Conservation (phyloP, 192 early-diverging fungal species). For the Linnemannia exigua region DNA sequence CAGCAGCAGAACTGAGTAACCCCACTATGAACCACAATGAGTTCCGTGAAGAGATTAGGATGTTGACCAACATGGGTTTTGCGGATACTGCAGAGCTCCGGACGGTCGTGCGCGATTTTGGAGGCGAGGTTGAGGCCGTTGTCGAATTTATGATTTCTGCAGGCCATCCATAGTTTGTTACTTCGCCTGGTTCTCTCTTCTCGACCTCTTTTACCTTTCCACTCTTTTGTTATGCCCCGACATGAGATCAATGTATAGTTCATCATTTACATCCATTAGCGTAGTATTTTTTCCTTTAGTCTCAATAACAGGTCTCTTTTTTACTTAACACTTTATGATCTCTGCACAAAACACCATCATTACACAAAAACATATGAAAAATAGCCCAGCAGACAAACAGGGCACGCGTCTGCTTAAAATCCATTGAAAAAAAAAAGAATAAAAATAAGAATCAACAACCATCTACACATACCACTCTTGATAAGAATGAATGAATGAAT, state of each 20-base stretch:
- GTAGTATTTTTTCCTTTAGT: neutral
- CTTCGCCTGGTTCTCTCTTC: neutral
- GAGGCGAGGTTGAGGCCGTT: slow-evolving; percentile 48
- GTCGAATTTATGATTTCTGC: slow-evolving; percentile 35
- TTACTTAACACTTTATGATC: neutral
- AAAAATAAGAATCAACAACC: neutral
- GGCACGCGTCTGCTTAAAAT: neutral
- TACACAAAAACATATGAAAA: neutral
- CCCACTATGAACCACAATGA: slow-evolving; percentile 2
- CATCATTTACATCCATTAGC: neutral
- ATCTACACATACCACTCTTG: no score
- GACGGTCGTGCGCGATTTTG: slow-evolving; percentile 34
- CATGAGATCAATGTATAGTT: neutral
- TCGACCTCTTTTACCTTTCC: no score
- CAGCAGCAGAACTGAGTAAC: neutral
- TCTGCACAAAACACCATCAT: neutral
- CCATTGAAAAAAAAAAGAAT: neutral
- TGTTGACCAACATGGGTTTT: slow-evolving; percentile 44
- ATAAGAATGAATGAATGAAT: no score
- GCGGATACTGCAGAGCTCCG: slow-evolving; percentile 31
- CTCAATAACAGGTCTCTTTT: neutral
- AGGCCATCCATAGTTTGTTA: neutral
- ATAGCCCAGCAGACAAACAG: no score
- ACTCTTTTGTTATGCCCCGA: neutral
- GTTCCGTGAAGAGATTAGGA: slow-evolving; percentile 25